Base-by-base conservation (phyloP, 1,139 yeast species). In the Cylindricascospora bacillispora region DNA sequence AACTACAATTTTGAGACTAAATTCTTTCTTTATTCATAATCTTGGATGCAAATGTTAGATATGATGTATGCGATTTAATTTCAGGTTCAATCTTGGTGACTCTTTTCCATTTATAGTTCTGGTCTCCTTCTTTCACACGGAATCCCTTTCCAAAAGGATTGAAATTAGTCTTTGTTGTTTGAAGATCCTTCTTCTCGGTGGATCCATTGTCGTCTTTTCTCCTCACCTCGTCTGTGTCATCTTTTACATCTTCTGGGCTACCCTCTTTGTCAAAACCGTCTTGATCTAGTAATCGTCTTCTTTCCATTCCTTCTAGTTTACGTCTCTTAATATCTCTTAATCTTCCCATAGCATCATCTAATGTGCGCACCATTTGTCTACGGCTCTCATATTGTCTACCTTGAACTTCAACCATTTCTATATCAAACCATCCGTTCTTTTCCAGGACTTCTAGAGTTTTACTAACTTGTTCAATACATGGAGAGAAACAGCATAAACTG, bases 401-500 rank as follows among this genome's bases (percentile, higher is more conserved):
- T 22, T 80, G 77, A 25, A 86, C 76, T 52, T 89, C 98, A 5
- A 86, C 93, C 86, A 85, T 81, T 54, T 92, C 95, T 20, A 92
- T 75, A 24, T 72, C 69, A n/a, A 70, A 67, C 94, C 95, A 92
- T 1, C 93, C 95, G 30, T 73, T 57, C 21, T 63, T 67, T 41
- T 77, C 74, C 36, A 92, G 61, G 0, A 80, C 77, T 41, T 70
- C 76, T 9, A 89, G 73, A 0, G 97, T 80, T 45, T 80, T 75
- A 35, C 77, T 77, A 3, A 92, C 98, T 59, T 92, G 99, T 56
- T 92, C 99, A 32, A 92, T 82, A 56, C 99, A 92, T 6, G 99
- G 99, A 21, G 94, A 81, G 52, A 89, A 89, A 54, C 97, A 89
- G 57, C 98, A 89, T 31, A 89, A 67, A 2, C 79, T 74, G 9